Evolutionary conservation across 2,329 filamentous ascomycete genomes (phyloP).

Genomic region (Phialophora verrucosa): DNA sequence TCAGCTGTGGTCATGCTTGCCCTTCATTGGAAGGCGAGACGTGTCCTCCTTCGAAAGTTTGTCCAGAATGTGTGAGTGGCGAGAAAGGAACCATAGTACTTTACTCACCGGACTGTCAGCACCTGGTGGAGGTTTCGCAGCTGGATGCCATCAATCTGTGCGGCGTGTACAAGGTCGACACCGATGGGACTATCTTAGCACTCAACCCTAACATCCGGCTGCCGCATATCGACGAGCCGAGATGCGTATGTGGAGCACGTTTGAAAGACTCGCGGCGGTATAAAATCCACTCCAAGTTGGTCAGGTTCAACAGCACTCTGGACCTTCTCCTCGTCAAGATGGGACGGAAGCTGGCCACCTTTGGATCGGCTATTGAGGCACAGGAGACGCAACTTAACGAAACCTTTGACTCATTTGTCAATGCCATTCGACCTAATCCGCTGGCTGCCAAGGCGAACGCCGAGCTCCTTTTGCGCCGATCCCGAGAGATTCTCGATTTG

Average conservation of each 20-base stretch:
- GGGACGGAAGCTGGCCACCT: slow-evolving; percentile 33
- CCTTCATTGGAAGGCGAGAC: slow-evolving; percentile 34
- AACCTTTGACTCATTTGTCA: slow-evolving; percentile 33
- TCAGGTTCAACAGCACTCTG: slow-evolving; percentile 27
- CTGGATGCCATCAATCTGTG: slow-evolving; percentile 32
- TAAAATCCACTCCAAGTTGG: slow-evolving; percentile 30
- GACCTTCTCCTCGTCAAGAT: slow-evolving; percentile 39
- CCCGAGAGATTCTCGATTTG: slow-evolving; percentile 35
- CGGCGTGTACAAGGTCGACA: slow-evolving; percentile 14
- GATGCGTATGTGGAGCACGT: slow-evolving; percentile 36
- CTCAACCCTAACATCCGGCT: neutral
- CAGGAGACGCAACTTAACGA: slow-evolving; percentile 29
- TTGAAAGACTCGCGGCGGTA: slow-evolving; percentile 35
- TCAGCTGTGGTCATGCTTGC: slow-evolving; percentile 36
- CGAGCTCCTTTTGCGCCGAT: slow-evolving; percentile 36
- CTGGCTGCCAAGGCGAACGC: slow-evolving; percentile 38
- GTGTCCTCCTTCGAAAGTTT: slow-evolving; percentile 26
- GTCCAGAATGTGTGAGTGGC: slow-evolving; percentile 28
- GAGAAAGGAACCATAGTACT: slow-evolving; percentile 16
- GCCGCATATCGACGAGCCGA: slow-evolving; percentile 17
- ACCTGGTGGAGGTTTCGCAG: slow-evolving; percentile 27
- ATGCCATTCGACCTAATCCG: slow-evolving; percentile 39
- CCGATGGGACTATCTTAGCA: slow-evolving; percentile 11
- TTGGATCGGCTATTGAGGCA: slow-evolving; percentile 33
- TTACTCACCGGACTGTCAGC: slow-evolving; percentile 30